Base-by-base conservation (phyloP, 345 rosid genomes). In the Durio zibethinus region DNA sequence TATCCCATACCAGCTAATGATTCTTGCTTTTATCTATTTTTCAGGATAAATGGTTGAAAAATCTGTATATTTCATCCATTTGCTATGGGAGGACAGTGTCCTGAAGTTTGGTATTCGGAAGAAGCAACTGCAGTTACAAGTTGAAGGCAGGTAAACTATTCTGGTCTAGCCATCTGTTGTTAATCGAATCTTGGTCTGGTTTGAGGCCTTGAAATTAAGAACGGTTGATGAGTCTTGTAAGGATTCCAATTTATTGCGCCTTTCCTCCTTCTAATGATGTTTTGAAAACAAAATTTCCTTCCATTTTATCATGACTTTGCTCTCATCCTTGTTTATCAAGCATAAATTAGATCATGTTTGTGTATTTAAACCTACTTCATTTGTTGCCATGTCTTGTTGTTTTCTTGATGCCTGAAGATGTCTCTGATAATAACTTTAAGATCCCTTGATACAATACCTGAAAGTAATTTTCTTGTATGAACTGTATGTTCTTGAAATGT, bases 71-170 rank as follows among this genome's bases (percentile, higher is more conserved):
- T 59, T 92, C 98, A 31, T 92, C 97, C 7, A 80, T 94, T 67
- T 94, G 97, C 79, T 92, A 83, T n/a, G 98, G 98, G 62, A 83
- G 97, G 76, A 92, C 98, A 1, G 97, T 91, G 27, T 92, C 94
- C 29, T 94, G 90, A 90, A 70, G 57, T 43, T 54, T 5, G 27
- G 18, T 29, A 48, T 31, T 71, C 31, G 42, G 42, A 70, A 70
- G 25, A 48, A 71, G 42, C 7, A 35, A 35, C 48, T 54, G 29
- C 63, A 20, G 29, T 72, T 31, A 10, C 61, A 72, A 31, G 47
- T 72, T 31, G 45, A 20, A 72, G 61, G 75, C 29, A 72, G 75
- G 75, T 72, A 50, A 50, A 47, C 4, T 27, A 47, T 69, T 47
- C 56, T 16, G 54, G n/a, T 47, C 38, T 27, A 45, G 35, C 35